Conservation (phyloP, 176 grass and related monocot genomes). For the Lolium rigidum region DNA sequence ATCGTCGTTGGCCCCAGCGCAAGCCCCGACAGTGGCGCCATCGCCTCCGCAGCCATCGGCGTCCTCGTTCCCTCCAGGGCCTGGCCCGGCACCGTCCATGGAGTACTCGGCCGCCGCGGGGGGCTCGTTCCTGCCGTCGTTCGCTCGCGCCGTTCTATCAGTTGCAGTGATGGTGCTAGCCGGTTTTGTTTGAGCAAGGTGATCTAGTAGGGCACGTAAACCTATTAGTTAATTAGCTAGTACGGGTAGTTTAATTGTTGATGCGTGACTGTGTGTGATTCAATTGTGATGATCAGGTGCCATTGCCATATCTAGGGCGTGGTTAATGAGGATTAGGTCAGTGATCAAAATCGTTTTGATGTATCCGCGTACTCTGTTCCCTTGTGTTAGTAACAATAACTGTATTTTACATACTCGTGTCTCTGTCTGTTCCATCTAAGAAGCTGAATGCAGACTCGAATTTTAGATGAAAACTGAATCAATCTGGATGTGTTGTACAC, state of each 20-base stretch:
- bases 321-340: neutral
- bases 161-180: neutral
- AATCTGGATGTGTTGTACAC: neutral
- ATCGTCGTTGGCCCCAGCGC: neutral
- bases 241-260: neutral
- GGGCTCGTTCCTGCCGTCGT: neutral
- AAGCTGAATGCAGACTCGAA: neutral
- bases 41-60: neutral
- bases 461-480: neutral
- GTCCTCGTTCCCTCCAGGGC: neutral
- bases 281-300: neutral
- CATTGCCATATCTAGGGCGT: neutral
- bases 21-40: neutral
- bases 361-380: neutral
- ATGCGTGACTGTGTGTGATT: neutral
- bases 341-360: neutral
- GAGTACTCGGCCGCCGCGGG: neutral
- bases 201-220: neutral
- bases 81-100: conserved; percentile 21
- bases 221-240: neutral
- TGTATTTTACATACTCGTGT: neutral
- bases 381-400: neutral
- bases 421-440: neutral
- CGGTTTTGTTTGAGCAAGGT: neutral
- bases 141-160: neutral